Evolutionary conservation across 1,284 basidiomycete species (phyloP).

Genomic region (Caloboletus inedulis): DNA sequence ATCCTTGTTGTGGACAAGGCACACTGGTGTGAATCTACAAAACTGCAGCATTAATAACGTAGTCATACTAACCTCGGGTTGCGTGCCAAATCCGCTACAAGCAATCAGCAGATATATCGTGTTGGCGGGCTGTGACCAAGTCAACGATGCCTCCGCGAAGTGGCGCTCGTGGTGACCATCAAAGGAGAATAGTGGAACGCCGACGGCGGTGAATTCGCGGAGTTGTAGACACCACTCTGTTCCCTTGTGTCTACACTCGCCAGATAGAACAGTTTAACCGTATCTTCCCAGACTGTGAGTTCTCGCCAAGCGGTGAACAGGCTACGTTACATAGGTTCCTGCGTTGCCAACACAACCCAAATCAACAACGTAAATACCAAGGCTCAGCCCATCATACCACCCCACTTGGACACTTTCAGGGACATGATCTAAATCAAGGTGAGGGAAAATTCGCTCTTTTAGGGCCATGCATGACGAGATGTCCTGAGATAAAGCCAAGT

Average conservation of each 20-base stretch:
- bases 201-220: not conserved
- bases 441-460: conserved; percentile 31
- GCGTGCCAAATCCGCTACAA: not conserved
- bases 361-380: conserved; percentile 33
- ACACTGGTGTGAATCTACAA: not conserved
- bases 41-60: not conserved
- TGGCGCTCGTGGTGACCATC: not conserved
- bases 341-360: conserved; percentile 6
- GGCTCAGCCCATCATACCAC: conserved; percentile 29
- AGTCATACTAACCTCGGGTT: not conserved
- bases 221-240: not conserved
- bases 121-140: not conserved
- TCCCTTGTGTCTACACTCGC: not conserved
- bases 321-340: conserved; percentile 10
- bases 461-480: conserved; percentile 23
- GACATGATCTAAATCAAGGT: conserved; percentile 40
- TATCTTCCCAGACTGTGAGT: no score
- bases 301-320: not conserved
- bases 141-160: not conserved
- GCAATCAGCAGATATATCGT: not conserved
- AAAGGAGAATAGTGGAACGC: not conserved
- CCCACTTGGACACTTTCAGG: conserved; percentile 33
- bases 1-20: not conserved
- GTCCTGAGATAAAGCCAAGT: conserved; percentile 11
- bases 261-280: not conserved